These are phyloP conservation scores for Canavalia gladiata DNA, from an alignment of 306 rosid genomes.

Conservation along the genomic window DNA sequence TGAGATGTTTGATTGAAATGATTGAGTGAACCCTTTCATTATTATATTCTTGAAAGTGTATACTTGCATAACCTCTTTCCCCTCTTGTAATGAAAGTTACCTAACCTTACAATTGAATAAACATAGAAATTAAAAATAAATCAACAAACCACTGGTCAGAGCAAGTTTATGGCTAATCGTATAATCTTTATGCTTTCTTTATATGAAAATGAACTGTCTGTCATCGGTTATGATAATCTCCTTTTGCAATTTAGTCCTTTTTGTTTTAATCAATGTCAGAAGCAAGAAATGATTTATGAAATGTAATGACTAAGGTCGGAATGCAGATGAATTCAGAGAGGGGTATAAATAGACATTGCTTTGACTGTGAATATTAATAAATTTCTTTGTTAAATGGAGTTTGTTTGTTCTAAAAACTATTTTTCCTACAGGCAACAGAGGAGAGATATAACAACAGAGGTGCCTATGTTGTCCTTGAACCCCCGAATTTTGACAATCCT, in stretches of 20 bases:
- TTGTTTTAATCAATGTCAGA: not conserved
- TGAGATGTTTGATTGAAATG: not conserved
- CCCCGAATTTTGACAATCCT: constrained; percentile 82
- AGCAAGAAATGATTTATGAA: not conserved
- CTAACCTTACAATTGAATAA: constrained; percentile 5
- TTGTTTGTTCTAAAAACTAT: constrained; percentile 24
- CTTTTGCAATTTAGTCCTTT: not conserved
- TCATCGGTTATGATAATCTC: not conserved
- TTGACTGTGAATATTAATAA: not conserved
- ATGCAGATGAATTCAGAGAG: constrained; percentile 6
- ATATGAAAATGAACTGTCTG: not conserved
- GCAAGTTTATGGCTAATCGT: not conserved
- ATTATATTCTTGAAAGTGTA: constrained; percentile 1
- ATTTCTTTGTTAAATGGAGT: not conserved
- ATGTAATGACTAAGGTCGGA: constrained; percentile 15
- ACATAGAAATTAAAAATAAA: constrained; percentile 5
- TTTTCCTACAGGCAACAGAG: constrained; percentile 66
- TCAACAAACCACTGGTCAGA: not conserved
- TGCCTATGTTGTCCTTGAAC: constrained; percentile 78
- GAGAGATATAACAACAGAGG: constrained; percentile 83
- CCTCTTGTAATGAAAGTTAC: not conserved
- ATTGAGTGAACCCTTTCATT: not conserved
- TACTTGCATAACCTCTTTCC: not conserved
- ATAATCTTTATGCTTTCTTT: not conserved
- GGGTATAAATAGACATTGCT: not conserved